Evolutionary conservation across 495 filamentous ascomycete genomes (phyloP).

Genomic region (Penicillium steckii): DNA sequence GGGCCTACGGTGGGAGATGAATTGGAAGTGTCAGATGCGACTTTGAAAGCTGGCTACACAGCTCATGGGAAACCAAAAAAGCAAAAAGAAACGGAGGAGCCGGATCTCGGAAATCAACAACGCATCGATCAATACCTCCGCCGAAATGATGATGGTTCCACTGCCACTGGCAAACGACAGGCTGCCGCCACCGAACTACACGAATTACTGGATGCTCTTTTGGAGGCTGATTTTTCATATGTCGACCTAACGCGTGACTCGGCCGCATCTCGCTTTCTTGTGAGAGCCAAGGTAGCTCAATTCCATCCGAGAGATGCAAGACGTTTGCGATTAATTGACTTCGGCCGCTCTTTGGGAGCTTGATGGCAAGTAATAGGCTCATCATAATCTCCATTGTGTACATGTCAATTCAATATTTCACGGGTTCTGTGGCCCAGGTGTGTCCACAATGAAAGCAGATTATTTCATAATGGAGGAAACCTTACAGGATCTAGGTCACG

Average conservation of each 20-base stretch:
- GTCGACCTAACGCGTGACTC: conserved; percentile 69
- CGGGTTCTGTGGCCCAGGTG: too few relatives aligned
- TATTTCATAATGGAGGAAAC: too few relatives aligned
- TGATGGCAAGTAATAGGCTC: conserved; percentile 31
- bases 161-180: conserved; percentile 54
- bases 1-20: conserved; percentile 81
- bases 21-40: conserved; percentile 59
- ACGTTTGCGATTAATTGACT: conserved; percentile 75
- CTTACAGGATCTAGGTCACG: too few relatives aligned
- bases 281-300: conserved; percentile 79
- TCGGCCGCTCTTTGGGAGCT: conserved; percentile 73
- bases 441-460: too few relatives aligned
- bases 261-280: conserved; percentile 79
- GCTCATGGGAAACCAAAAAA: conserved; percentile 69
- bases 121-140: conserved; percentile 76
- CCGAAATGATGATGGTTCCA: conserved; percentile 29
- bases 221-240: conserved; percentile 66
- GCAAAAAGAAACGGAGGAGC: conserved; percentile 42
- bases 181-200: conserved; percentile 66
- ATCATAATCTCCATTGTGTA: too few relatives aligned
- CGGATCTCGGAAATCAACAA: conserved; percentile 53
- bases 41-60: conserved; percentile 68
- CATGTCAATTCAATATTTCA: too few relatives aligned
- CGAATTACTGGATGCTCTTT: conserved; percentile 59
- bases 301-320: conserved; percentile 83